Base-by-base conservation (phyloP, 768 basidiomycete genomes). In the Amanita phalloides region DNA sequence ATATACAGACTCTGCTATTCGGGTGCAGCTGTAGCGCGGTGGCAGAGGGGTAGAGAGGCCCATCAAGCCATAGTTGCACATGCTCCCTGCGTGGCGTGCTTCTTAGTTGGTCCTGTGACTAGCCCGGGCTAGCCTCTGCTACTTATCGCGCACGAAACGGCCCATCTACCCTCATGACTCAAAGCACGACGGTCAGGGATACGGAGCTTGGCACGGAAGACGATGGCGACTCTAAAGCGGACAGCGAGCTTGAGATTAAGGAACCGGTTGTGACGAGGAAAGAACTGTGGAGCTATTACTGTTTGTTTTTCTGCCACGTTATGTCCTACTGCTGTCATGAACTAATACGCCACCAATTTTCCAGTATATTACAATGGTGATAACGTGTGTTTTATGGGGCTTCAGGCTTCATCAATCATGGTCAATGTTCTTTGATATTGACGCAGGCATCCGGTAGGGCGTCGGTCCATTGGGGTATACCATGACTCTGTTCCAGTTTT, bases 341-440 rank as follows among this genome's bases (percentile, higher is more conserved):
- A 49, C 9, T 13, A 11, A 42, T 42, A 20, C 23, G 17, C 38
- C 10, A n/a, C 7, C 37, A 14, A 20, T 25, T 1, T n/a, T 30
- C 43, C 49, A 90, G 87, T 89, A 53, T 89, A 89, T 60, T 86
- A 82, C 65, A 90, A 89, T 53, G 87, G 86, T 48, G 79, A 88
- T 56, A 88, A 86, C 64, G 84, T 85, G 57, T n/a, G 73, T 54
- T 14, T 55, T 13, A 17, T 46, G 3, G 35, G 20, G 17, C 36
- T 25, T 25, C 3, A 28, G 6, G 28, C 28, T 28, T 28, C 28
- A 28, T 28, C 6, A 28, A 6, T 28, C 6, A 36, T 13, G 4
- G 20, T 26, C 23, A 25, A 28, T 30, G 14, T 4, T 30, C 23
- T 13, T 23, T 45, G 48, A 14, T 49, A 23, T 54, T 57, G 41